Conservation (phyloP, 192 early-diverging fungal species). For the Cetraspora pellucida region DNA sequence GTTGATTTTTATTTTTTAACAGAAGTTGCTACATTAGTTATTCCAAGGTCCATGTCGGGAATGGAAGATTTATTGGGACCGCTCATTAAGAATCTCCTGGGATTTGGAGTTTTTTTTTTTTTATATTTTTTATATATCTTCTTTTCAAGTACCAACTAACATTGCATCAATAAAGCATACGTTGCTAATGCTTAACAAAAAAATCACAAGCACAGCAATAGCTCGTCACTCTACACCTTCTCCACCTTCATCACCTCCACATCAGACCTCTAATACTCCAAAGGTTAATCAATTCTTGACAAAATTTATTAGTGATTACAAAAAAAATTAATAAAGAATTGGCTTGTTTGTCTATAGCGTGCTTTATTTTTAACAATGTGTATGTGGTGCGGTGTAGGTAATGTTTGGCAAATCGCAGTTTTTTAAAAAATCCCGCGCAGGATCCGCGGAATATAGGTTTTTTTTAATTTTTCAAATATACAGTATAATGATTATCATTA, state of each 20-base stretch:
- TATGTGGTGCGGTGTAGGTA: too few relatives aligned
- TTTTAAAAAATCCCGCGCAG: too few relatives aligned
- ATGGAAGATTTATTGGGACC: neutral
- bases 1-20: conserved; percentile 22
- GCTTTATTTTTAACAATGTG: too few relatives aligned
- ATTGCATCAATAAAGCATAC: conserved; percentile 9
- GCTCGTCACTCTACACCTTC: neutral
- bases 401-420: too few relatives aligned
- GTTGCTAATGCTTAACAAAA: conserved; percentile 1
- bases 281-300: too few relatives aligned
- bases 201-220: neutral
- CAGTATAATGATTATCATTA: too few relatives aligned
- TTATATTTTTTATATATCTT: neutral
- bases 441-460: too few relatives aligned
- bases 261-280: neutral
- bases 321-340: too few relatives aligned
- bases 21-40: conserved; percentile 1
- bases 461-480: too few relatives aligned
- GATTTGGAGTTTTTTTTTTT: conserved; percentile 15
- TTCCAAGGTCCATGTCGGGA: neutral
- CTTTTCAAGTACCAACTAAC: neutral
- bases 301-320: too few relatives aligned
- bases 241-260: conserved; percentile 2
- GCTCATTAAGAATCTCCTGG: conserved; percentile 16
- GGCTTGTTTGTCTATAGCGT: too few relatives aligned